These are phyloP conservation scores for Trichophyton mentagrophytes DNA, from an alignment of 2,329 filamentous ascomycete species.

Conservation along the genomic window DNA sequence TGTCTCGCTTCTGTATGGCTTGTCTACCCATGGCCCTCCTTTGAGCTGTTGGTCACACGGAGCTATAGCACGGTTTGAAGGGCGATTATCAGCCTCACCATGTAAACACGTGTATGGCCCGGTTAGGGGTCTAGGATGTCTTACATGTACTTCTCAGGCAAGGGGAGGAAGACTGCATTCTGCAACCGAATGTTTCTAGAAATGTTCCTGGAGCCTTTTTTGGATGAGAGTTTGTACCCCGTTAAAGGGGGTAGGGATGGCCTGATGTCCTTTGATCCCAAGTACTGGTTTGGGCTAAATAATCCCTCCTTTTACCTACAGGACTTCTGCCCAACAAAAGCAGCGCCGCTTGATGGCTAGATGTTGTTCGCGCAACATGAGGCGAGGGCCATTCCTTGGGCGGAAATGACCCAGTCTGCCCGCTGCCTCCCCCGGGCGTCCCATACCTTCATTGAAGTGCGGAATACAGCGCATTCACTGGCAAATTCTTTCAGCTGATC, in stretches of 20 bases:
- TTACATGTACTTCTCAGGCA: not conserved
- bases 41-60: not conserved
- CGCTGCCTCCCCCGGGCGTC: not conserved
- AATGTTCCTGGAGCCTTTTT: not conserved
- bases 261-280: not conserved
- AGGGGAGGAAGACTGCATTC: not conserved
- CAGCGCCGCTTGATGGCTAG: not conserved
- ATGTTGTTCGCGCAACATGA: not conserved
- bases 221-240: not conserved
- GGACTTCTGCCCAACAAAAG: not conserved
- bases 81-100: constrained; percentile 1
- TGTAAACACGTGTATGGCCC: not conserved
- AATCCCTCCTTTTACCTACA: not conserved
- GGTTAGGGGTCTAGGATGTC: not conserved
- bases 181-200: constrained; percentile 4
- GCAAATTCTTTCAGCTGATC: not conserved
- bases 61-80: not conserved
- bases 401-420: not conserved
- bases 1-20: not conserved
- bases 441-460: not conserved
- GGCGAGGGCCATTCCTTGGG: not conserved
- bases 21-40: not conserved
- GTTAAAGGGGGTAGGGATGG: not conserved
- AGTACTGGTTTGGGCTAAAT: not conserved
- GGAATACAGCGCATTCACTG: not conserved